Base-by-base conservation (phyloP, 2,329 filamentous ascomycete genomes). In the Botrytis deweyae region DNA sequence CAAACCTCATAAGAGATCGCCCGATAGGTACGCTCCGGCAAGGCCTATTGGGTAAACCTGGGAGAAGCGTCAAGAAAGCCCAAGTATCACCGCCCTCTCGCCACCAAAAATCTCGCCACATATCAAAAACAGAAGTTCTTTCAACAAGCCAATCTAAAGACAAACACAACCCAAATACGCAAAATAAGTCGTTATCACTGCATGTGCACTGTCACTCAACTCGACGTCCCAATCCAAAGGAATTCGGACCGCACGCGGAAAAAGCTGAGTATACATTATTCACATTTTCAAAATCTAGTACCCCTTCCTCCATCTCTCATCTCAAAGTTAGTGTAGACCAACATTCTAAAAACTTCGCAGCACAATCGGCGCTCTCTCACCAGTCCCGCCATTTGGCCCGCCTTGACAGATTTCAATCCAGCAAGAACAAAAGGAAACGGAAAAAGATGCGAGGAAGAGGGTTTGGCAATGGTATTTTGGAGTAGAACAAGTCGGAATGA, bases 31-130 rank as follows among this genome's bases (percentile, higher is more conserved):
- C 9, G 22, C 29, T 25, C 14, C 6, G 44, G 42, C 4, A 20
- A 67, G 36, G 16, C 25, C 65, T 55, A 20, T 29, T 7, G 46
- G 65, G 33, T 67, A 40, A n/a, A 29, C 33, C 10, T n/a, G 46
- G 44, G 65, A 55, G 46, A 67, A 67, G 65, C 46, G 46, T 40
- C 4, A 40, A 55, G 46, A 52, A 67, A 67, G 33, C 64, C 44
- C 33, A 25, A 38, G 44, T 29, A 65, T 5, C 42, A 49, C 3
- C 20, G 36, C 29, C 33, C 33, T 33, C 4, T 4, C n/a, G 22
- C 9, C 63, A 16, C 16, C 16, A 1, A 16, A 42, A 64, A 3
- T 29, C 12, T 33, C 29, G 10, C n/a, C 9, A 7, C 3, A 46
- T 6, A 7, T 65, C 63, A 7, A 29, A n/a, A 46, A 49, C 25